Percentiles rank a stretch among this genome's conserved stretches.
Evolutionary conservation across 2,329 filamentous ascomycete species (phyloP).

Genomic region (Ophiognomonia clavigignenti-juglandacearum): DNA sequence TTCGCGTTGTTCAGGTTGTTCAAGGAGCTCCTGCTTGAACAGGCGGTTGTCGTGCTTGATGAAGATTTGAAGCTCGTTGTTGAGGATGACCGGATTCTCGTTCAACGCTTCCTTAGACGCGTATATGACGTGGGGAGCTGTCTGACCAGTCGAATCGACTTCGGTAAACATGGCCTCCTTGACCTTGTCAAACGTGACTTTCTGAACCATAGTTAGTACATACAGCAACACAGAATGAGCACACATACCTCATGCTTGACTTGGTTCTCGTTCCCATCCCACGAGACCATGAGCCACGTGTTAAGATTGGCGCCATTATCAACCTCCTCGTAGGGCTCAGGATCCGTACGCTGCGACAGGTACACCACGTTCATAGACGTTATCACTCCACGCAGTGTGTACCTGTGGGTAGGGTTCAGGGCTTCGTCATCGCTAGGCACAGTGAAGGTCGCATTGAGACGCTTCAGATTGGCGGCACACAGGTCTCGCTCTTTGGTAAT

Average conservation of each 20-base stretch:
- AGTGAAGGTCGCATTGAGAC: slow-evolving; percentile 8
- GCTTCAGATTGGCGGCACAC: slow-evolving; percentile 8
- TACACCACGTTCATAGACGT: slow-evolving; percentile 23
- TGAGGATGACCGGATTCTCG: slow-evolving; percentile 18
- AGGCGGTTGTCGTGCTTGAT: slow-evolving; percentile 29
- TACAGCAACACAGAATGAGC: background rate
- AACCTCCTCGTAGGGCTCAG: slow-evolving; percentile 17
- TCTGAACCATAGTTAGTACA: background rate
- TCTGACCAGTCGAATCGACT: slow-evolving; percentile 8
- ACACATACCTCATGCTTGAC: slow-evolving; percentile 17
- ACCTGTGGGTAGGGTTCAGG: slow-evolving; percentile 25
- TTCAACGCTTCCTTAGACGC: slow-evolving; percentile 25
- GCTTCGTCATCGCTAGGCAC: slow-evolving; percentile 13
- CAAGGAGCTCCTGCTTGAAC: slow-evolving; percentile 28
- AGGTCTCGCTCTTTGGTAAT: slow-evolving; percentile 8
- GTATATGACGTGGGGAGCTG: slow-evolving; percentile 26
- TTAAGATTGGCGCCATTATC: slow-evolving; percentile 12
- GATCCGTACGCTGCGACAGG: slow-evolving; percentile 21
- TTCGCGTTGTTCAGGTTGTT: slow-evolving; percentile 22
- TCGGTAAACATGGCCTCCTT: slow-evolving; percentile 18
- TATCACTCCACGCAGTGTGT: slow-evolving; percentile 27
- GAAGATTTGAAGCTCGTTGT: slow-evolving; percentile 26
- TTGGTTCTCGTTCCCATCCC: slow-evolving; percentile 17
- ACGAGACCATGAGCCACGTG: slow-evolving; percentile 26
- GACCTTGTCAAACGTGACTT: slow-evolving; percentile 18